A percentile compares a stretch with the other conserved stretches of the same genome.
Conservation (phyloP, 331 rosid genomes). For the Quercus phellos region DNA sequence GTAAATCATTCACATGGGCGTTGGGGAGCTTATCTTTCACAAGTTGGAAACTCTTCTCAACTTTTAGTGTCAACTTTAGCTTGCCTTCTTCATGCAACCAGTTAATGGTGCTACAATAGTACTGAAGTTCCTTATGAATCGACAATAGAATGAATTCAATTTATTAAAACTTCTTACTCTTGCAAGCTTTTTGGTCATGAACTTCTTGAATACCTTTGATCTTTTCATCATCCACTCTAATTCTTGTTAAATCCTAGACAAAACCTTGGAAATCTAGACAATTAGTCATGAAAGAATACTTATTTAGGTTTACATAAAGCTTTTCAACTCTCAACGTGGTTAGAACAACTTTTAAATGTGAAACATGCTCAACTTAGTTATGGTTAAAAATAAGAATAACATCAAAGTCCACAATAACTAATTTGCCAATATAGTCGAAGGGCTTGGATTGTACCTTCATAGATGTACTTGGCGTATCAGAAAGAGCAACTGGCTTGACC, state of each 20-base stretch:
- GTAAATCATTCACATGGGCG: too few species aligned
- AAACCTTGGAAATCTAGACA: not conserved
- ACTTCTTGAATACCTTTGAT: not conserved
- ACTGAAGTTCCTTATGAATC: not conserved
- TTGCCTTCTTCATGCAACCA: too few species aligned
- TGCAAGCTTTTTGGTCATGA: not conserved
- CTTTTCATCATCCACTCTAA: not conserved
- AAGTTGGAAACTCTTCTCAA: too few species aligned
- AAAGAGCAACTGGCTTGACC: too few species aligned
- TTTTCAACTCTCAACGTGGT: not conserved
- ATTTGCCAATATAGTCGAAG: too few species aligned
- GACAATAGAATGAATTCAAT: not conserved
- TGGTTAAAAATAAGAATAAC: not conserved
- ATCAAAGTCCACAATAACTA: too few species aligned
- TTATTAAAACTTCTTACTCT: not conserved
- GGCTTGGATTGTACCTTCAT: too few species aligned
- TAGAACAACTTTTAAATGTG: not conserved
- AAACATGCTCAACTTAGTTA: not conserved
- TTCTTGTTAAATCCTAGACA: not conserved
- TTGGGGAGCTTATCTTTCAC: too few species aligned
- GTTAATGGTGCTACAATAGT: not conserved
- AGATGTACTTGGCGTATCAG: too few species aligned
- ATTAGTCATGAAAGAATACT: not conserved
- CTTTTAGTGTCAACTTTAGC: too few species aligned
- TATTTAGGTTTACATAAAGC: not conserved